A percentile compares a stretch with the other conserved stretches of the same genome.
phyloP scores from a whole-genome alignment of 352 stramenopile species.

The Phytophthora meadii region DNA sequence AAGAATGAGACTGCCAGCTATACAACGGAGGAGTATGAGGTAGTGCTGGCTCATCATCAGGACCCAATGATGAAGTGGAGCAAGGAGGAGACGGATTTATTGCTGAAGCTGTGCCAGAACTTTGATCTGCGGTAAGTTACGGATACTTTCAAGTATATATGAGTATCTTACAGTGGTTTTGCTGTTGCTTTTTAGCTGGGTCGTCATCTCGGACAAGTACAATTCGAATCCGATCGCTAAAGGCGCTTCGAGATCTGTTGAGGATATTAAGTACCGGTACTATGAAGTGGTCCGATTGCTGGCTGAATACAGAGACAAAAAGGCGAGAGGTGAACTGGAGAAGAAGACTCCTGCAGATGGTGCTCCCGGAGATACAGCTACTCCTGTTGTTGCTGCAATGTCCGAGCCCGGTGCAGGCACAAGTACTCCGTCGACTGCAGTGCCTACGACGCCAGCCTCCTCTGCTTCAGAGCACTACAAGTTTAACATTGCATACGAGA shows the following conservation, averaged over 20 bases:
- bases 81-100: conserved; percentile 65
- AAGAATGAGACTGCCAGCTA: conserved; percentile 58
- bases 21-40: conserved; percentile 63
- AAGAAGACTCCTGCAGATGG: conserved; percentile 16
- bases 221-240: conserved; percentile 52
- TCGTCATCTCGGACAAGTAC: conserved; percentile 70
- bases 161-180: conserved; percentile 5
- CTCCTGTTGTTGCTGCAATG: conserved; percentile 9
- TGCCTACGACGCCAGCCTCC: conserved; percentile 7
- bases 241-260: conserved; percentile 45
- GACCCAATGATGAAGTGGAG: conserved; percentile 70
- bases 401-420: conserved; percentile 5
- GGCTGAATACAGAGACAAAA: conserved; percentile 46
- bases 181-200: conserved; percentile 44
- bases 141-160: not conserved
- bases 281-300: conserved; percentile 65
- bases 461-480: conserved; percentile 43
- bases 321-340: conserved; percentile 19
- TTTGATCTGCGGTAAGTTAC: conserved; percentile 55
- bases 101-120: conserved; percentile 57
- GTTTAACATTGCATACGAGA: conserved; percentile 77
- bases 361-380: conserved; percentile 8
- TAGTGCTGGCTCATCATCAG: conserved; percentile 40
- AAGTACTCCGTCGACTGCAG: conserved; percentile 17
- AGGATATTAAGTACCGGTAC: conserved; percentile 81